Percentiles rank a stretch among this genome's conserved stretches.
Evolutionary conservation across 768 basidiomycete genomes (phyloP).

Genomic region (Asterophora lycoperdoides): DNA sequence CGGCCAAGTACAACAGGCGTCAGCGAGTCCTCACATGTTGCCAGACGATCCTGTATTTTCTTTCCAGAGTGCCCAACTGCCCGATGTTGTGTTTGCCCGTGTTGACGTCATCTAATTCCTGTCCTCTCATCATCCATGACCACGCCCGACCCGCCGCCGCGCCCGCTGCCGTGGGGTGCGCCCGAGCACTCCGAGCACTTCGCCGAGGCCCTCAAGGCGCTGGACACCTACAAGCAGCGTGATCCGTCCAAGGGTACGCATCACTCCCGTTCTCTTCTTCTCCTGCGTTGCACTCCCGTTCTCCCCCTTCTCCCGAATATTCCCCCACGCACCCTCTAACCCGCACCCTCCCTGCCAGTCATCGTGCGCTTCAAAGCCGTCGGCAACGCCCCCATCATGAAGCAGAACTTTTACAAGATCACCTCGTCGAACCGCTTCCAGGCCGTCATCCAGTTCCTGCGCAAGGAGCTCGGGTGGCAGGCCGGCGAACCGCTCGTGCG

Average conservation of each 20-base stretch:
- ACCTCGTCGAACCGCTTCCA: slow-evolving; percentile 92
- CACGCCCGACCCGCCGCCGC: slow-evolving; percentile 26
- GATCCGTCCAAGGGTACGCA: slow-evolving; percentile 79
- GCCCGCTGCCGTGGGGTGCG: slow-evolving; percentile 28
- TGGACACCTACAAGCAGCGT: slow-evolving; percentile 86
- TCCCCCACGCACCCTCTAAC: neutral
- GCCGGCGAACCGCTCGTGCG: slow-evolving; percentile 79
- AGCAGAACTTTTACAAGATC: slow-evolving; percentile 97
- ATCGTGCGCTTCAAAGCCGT: slow-evolving; percentile 97
- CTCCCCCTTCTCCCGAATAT: neutral
- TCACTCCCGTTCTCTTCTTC: too few species aligned
- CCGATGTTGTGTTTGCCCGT: neutral
- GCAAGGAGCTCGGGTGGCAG: slow-evolving; percentile 87
- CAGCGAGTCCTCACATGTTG: too few species aligned
- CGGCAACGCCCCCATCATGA: slow-evolving; percentile 98
- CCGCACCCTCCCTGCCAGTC: slow-evolving; percentile 49
- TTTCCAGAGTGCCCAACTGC: too few species aligned
- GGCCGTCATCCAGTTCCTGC: slow-evolving; percentile 88
- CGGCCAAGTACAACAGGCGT: too few species aligned
- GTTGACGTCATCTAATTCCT: neutral
- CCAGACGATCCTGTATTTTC: too few species aligned
- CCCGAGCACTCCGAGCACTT: slow-evolving; percentile 28
- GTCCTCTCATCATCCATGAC: neutral
- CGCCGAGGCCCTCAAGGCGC: slow-evolving; percentile 59
- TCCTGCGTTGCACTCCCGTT: too few species aligned